phyloP scores from a whole-genome alignment of 1,284 basidiomycete species.

The Puccinia coronata region DNA sequence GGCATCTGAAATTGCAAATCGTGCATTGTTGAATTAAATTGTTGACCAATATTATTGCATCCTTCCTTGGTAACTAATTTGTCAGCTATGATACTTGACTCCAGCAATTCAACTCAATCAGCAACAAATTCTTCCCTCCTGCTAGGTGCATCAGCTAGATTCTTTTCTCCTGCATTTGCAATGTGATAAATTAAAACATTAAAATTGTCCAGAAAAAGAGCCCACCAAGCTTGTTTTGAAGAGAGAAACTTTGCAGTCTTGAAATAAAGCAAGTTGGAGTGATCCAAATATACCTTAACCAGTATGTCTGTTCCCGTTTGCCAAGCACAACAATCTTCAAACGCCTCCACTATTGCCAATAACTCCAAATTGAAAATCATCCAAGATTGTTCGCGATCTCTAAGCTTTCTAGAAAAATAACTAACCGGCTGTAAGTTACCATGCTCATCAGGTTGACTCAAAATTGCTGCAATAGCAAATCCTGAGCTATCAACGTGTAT shows the following conservation, averaged over 20 bases:
- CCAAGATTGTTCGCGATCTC: not conserved
- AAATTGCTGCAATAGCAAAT: not conserved
- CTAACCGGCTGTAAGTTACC: not conserved
- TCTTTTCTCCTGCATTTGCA: not conserved
- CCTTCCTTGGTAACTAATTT: too few species aligned
- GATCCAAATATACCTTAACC: slow-evolving; percentile 3
- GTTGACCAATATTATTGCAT: too few species aligned
- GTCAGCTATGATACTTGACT: too few species aligned
- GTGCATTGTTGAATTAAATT: too few species aligned
- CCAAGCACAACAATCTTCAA: not conserved
- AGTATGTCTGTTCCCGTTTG: not conserved
- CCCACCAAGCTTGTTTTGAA: slow-evolving; percentile 9
- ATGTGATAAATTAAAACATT: not conserved
- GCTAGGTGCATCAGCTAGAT: not conserved
- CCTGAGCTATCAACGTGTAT: not conserved
- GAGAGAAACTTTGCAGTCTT: not conserved
- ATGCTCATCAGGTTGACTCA: not conserved
- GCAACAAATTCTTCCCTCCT: not conserved
- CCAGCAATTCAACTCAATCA: too few species aligned
- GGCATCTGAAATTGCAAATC: not conserved
- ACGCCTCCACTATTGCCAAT: not conserved
- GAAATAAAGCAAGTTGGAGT: not conserved
- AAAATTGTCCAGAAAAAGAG: not conserved
- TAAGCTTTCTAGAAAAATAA: slow-evolving; percentile 5
- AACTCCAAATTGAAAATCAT: slow-evolving; percentile 3